Evolutionary conservation across 2,329 filamentous ascomycete species (phyloP).

Genomic region (Davidsoniella virescens): DNA sequence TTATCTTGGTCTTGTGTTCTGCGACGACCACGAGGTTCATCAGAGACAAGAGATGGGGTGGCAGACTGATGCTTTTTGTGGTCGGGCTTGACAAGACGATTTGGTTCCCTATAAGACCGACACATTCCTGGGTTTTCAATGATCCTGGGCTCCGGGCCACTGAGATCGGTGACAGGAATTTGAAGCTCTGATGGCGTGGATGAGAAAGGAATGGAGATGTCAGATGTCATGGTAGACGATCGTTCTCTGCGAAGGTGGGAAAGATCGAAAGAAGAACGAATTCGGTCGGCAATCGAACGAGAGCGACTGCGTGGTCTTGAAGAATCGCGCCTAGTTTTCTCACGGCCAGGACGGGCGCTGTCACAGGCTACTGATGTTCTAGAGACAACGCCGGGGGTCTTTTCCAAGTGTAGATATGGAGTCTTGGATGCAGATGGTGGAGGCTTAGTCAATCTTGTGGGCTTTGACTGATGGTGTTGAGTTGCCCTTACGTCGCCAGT

Average conservation of each 20-base stretch:
- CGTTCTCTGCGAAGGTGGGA: constrained; percentile 1
- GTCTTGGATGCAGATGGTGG: constrained; percentile 12
- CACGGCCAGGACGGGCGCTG: neutral
- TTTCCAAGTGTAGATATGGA: constrained; percentile 10
- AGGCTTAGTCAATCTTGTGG: constrained; percentile 6
- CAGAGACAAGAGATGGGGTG: constrained; percentile 7
- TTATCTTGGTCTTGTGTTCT: constrained; percentile 6
- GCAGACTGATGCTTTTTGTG: neutral
- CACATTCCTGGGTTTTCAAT: constrained; percentile 11
- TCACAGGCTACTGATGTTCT: neutral
- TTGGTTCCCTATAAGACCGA: constrained; percentile 4
- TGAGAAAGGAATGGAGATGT: constrained; percentile 7
- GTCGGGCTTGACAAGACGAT: constrained; percentile 1
- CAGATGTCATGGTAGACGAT: constrained; percentile 4
- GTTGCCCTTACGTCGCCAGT: neutral
- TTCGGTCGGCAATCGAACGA: constrained; percentile 9
- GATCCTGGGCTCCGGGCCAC: constrained; percentile 10
- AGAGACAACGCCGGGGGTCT: neutral
- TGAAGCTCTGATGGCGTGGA: constrained; percentile 4
- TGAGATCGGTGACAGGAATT: constrained; percentile 11
- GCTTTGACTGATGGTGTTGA: constrained; percentile 1
- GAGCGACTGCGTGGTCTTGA: constrained; percentile 7
- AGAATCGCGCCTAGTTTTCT: neutral
- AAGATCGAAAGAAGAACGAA: constrained; percentile 10
- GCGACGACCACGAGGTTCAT: constrained; percentile 5